A percentile compares a stretch with the other conserved stretches of the same genome.
These are phyloP conservation scores for Diaporthe sp. DNA, from an alignment of 2,329 filamentous ascomycete species.

Conservation along the genomic window DNA sequence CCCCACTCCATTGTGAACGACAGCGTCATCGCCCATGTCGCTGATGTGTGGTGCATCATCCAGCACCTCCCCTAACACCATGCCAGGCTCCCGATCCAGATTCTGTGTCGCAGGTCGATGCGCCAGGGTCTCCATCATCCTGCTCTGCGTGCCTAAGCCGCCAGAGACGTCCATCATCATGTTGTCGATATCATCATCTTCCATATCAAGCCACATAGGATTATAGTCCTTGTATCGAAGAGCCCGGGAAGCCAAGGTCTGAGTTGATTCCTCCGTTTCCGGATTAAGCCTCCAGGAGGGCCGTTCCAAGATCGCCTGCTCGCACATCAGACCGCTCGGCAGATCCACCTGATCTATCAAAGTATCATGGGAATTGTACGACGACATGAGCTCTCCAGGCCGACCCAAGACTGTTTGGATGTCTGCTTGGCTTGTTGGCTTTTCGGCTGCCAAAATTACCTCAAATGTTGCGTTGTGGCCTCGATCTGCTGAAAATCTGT, in stretches of 20 bases:
- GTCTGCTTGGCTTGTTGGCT: not conserved
- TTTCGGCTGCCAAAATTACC: not conserved
- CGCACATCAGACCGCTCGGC: no score
- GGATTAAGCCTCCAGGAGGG: no score
- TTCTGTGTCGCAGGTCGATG: not conserved
- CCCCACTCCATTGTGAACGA: no score
- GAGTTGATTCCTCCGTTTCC: not conserved
- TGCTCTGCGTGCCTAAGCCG: not conserved
- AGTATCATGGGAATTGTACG: not conserved
- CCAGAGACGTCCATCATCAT: not conserved
- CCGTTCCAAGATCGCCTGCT: no score
- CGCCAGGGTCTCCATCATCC: not conserved
- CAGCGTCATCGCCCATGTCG: not conserved
- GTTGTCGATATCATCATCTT: not conserved
- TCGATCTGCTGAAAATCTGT: not conserved
- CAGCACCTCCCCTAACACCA: not conserved
- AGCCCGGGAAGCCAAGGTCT: not conserved
- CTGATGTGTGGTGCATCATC: no score
- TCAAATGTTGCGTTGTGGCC: no score
- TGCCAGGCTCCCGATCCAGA: accelerated
- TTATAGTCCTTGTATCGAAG: not conserved
- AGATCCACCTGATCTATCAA: no score
- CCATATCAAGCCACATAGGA: not conserved
- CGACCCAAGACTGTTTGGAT: no score
- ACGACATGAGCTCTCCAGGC: no score